Conservation (phyloP, 257 asterid genomes). For the Solanum lycopersicoides region DNA sequence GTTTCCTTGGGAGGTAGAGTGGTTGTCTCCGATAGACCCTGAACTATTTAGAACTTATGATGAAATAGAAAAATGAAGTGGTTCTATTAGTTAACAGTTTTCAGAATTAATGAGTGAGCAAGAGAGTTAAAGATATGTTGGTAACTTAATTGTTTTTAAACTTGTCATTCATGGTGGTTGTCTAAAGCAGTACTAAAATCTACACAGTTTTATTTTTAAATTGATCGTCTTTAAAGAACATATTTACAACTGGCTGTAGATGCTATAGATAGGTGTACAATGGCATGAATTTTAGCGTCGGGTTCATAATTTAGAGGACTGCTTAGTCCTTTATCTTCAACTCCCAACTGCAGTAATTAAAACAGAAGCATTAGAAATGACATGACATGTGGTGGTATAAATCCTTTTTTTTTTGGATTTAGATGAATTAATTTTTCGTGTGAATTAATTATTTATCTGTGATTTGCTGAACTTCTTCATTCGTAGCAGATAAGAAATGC, state of each 20-base stretch:
- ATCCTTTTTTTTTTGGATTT: not conserved
- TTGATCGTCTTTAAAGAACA: not conserved
- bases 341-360: not conserved
- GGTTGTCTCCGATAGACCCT: not conserved
- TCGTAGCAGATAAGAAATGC: slow-evolving; percentile 10
- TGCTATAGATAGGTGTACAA: not conserved
- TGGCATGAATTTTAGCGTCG: not conserved
- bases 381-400: not conserved
- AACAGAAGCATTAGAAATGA: not conserved
- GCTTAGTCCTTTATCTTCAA: not conserved
- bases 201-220: not conserved
- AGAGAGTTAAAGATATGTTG: not conserved
- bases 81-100: not conserved
- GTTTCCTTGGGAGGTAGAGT: not conserved
- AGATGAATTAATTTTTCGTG: not conserved
- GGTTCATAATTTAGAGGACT: not conserved
- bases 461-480: not conserved
- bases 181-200: not conserved
- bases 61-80: not conserved
- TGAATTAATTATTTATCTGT: slow-evolving; percentile 10
- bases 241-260: not conserved
- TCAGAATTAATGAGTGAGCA: not conserved
- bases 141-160: not conserved
- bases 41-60: not conserved
- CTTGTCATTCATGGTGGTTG: not conserved